Conservation (phyloP, 257 asterid species). For the Asclepias syriaca region DNA sequence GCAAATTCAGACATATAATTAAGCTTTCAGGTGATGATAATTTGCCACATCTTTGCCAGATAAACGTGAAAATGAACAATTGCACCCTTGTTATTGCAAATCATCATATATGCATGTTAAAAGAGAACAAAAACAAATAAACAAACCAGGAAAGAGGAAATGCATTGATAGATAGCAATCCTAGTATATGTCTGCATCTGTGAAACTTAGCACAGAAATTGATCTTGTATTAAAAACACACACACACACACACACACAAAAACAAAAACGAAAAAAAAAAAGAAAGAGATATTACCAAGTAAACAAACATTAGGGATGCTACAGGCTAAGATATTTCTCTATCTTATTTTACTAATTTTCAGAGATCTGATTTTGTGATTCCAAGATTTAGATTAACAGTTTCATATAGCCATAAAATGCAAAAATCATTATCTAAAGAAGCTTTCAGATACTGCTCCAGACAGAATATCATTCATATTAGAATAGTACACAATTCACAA, state of each 20-base stretch:
- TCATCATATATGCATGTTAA: background rate
- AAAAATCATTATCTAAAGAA: background rate
- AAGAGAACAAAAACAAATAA: background rate
- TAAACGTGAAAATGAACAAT: background rate
- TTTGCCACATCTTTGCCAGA: background rate
- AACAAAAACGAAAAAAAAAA: no score
- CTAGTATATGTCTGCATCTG: background rate
- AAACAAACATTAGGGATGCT: background rate
- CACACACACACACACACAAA: background rate
- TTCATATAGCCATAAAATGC: background rate
- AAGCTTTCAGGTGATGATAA: background rate
- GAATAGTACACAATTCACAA: background rate
- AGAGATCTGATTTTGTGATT: background rate
- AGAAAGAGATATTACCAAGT: background rate
- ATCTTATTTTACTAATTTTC: no score
- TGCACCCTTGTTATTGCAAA: background rate
- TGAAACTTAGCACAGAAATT: background rate
- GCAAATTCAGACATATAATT: conserved; percentile 22
- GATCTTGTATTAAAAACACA: background rate
- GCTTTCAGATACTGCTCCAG: background rate
- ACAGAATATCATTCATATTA: background rate
- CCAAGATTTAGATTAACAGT: background rate
- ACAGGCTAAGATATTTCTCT: background rate
- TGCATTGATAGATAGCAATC: background rate
- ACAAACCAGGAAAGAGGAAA: background rate